Base-by-base conservation (phyloP, 441 rosid species). In the Theobroma grandiflorum region DNA sequence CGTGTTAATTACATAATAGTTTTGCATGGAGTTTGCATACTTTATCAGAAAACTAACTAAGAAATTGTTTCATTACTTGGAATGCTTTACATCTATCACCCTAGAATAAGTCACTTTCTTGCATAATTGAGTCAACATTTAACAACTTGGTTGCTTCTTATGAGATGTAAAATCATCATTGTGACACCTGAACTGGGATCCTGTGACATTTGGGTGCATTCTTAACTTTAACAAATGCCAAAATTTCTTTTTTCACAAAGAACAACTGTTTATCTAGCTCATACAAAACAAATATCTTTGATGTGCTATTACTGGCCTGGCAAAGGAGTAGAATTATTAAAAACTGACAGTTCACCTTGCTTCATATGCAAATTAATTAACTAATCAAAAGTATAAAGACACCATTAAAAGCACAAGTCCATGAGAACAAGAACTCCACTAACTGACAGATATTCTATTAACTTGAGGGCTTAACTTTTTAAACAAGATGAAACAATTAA, bases 1-100 rank as follows among this genome's bases (percentile, higher is more conserved):
- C 37, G 9, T 10, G 12, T 61, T 20, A 61, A 31, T 57, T 11
- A 62, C 42, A 63, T 63, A 75, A 31, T 61, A 31, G 18, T n/a
- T 45, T 75, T 9, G 16, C 37, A 45, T 61, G 22, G 57, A 45
- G 58, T 62, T 75, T 18, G 18, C 16, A 16, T 4, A 75, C 4
- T 40, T 62, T 58, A 20, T 40, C 77, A 74, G 67, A 74, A 26
- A 18, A 72, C 16, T 47, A 69, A 31, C 55, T 22, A 22, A 45
- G 6, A 22, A 68, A 26, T 68, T 45, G 22, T 3, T 18, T 38
- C 20, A 26, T 45, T 6, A 69, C 18, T 26, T 43, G 8, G 72
- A 47, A 47, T 22, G 57, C n/a, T 66, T 66, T 18, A 66, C 49
- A 42, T 66, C 71, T 40, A 66, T n/a, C 50, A 66, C 31, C 71